Conservation (phyloP, 352 stramenopile genomes). For the Globisporangium polare region DNA sequence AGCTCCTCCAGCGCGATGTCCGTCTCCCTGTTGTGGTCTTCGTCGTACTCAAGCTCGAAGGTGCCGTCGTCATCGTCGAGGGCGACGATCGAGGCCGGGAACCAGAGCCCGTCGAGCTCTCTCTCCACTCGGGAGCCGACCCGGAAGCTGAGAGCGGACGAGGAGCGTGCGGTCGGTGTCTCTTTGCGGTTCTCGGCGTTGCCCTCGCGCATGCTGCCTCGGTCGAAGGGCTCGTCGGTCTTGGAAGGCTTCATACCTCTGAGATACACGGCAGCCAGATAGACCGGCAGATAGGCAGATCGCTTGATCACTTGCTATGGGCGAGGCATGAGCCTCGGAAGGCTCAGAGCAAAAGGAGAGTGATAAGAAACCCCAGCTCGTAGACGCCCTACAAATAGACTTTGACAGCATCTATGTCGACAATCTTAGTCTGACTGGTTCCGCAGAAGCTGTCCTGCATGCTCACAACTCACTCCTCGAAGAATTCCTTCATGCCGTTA, state of each 20-base stretch:
- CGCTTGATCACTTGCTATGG: no score
- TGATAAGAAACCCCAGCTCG: no score
- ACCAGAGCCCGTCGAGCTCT: slow-evolving; percentile 76
- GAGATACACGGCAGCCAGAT: background rate
- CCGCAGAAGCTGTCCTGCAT: no score
- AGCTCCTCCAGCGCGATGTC: slow-evolving; percentile 56
- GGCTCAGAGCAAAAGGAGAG: no score
- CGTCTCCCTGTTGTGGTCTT: slow-evolving; percentile 67
- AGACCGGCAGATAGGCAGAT: no score
- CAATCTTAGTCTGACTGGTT: no score
- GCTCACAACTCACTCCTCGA: no score
- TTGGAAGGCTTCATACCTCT: slow-evolving; percentile 14
- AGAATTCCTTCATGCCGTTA: no score
- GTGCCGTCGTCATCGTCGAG: slow-evolving; percentile 39
- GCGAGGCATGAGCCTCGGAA: no score
- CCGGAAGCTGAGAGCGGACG: slow-evolving; percentile 19
- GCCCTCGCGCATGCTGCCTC: background rate
- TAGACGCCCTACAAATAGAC: no score
- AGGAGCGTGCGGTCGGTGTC: background rate
- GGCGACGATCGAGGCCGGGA: slow-evolving; percentile 56
- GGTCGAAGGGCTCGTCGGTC: background rate
- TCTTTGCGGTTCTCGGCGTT: slow-evolving; percentile 12
- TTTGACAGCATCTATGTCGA: no score
- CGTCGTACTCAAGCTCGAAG: slow-evolving; percentile 77
- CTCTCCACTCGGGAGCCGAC: slow-evolving; percentile 56